Evolutionary conservation across 2,329 filamentous ascomycete genomes (phyloP).

Genomic region (Fonsecaea multimorphosa): DNA sequence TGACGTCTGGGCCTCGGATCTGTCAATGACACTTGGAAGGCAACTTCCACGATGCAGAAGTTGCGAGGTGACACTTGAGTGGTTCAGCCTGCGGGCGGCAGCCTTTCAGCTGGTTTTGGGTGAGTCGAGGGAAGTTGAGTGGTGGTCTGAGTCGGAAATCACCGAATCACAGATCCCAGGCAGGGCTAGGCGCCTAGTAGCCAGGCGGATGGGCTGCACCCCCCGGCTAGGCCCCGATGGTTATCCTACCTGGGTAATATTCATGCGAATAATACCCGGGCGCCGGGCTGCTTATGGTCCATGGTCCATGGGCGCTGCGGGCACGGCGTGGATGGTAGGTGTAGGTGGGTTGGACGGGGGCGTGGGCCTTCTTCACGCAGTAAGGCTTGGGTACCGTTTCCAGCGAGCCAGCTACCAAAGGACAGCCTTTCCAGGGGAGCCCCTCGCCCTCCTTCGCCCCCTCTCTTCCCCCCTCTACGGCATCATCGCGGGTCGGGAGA

Average conservation of each 20-base stretch:
- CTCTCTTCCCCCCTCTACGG: background rate
- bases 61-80: background rate
- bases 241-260: background rate
- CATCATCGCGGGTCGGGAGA: conserved; percentile 8
- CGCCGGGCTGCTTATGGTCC: background rate
- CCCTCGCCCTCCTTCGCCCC: background rate
- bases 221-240: too few relatives aligned
- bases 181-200: background rate
- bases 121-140: background rate
- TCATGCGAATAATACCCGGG: conserved; percentile 6
- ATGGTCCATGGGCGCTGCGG: background rate
- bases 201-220: too few relatives aligned
- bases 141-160: background rate
- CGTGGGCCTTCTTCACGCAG: background rate
- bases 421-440: background rate
- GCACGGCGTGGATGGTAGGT: conserved; percentile 1
- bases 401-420: background rate
- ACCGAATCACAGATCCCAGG: background rate
- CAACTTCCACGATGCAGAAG: background rate
- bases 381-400: background rate
- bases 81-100: background rate
- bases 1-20: conserved; percentile 3
- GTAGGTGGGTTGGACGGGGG: background rate
- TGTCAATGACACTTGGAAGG: background rate
- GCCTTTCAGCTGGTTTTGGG: conserved; percentile 14